phyloP scores from a whole-genome alignment of 768 basidiomycete species.

The Collybiopsis luxurians region DNA sequence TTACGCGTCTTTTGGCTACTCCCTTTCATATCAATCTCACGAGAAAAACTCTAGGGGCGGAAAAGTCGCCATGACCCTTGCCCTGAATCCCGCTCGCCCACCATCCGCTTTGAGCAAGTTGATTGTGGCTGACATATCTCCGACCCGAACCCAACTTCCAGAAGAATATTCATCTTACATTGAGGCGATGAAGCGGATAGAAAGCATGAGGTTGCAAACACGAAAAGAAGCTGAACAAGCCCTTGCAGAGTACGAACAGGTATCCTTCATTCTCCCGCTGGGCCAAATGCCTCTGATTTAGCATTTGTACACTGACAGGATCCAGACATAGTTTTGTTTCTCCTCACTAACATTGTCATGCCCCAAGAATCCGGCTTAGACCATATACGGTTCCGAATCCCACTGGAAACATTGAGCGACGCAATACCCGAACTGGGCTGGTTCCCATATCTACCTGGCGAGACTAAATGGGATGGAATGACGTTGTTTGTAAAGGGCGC shows the following conservation, averaged over 20 bases:
- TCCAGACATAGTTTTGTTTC: conserved; percentile 70
- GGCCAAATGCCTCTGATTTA: background rate
- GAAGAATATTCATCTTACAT: conserved; percentile 55
- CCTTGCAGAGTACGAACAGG: conserved; percentile 6
- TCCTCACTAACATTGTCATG: conserved; percentile 76
- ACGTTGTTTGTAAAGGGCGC: conserved; percentile 77
- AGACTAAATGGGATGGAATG: conserved; percentile 51
- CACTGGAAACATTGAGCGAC: conserved; percentile 60
- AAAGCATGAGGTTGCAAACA: background rate
- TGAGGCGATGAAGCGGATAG: conserved; percentile 44
- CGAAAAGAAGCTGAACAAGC: conserved; percentile 1
- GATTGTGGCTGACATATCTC: conserved; percentile 69
- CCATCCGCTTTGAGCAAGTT: conserved; percentile 36
- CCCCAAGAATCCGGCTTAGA: conserved; percentile 24
- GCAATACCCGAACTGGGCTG: conserved; percentile 68
- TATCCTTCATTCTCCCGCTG: background rate
- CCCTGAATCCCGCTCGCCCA: conserved; percentile 32
- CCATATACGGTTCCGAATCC: conserved; percentile 66
- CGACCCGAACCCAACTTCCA: conserved; percentile 44
- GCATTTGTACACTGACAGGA: conserved; percentile 46
- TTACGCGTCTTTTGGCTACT: conserved; percentile 7
- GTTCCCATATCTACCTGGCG: conserved; percentile 69
- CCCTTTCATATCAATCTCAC: background rate
- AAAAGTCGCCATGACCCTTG: conserved; percentile 60
- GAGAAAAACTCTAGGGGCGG: conserved; percentile 47